Conservation (phyloP, 192 early-diverging fungal genomes). For the Backusella tuberculispora region DNA sequence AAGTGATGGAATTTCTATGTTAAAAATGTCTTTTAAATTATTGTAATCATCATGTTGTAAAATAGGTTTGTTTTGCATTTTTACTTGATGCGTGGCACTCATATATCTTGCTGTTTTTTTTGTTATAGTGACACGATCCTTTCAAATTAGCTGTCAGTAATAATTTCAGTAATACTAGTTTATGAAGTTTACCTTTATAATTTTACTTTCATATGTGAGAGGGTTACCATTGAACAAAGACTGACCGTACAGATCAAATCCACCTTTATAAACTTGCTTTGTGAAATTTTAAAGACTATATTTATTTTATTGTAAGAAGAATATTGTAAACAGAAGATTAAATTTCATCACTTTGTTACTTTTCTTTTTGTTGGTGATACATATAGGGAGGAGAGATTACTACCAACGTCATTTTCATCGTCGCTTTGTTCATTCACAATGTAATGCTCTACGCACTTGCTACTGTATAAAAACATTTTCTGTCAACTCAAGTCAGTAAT, state of each 20-base stretch:
- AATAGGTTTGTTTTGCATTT: too few species aligned
- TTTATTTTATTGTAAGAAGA: neutral
- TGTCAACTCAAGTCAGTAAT: neutral
- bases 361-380: neutral
- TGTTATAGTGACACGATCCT: too few species aligned
- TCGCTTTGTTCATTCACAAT: neutral
- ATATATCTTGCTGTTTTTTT: too few species aligned
- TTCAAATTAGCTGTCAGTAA: too few species aligned
- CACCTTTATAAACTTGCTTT: neutral
- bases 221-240: neutral
- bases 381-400: neutral
- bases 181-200: too few species aligned
- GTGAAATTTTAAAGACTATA: neutral
- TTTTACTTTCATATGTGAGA: too few species aligned
- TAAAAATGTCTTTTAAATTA: too few species aligned
- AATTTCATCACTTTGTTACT: neutral
- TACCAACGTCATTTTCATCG: neutral
- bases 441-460: neutral
- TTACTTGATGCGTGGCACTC: too few species aligned
- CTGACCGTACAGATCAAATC: neutral
- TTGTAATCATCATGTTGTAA: too few species aligned
- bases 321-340: neutral
- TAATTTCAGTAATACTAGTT: too few species aligned
- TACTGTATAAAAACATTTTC: neutral
- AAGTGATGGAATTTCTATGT: too few species aligned